Evolutionary conservation across 352 stramenopile species (phyloP).

Genomic region (Pilasporangium apinafurcum): DNA sequence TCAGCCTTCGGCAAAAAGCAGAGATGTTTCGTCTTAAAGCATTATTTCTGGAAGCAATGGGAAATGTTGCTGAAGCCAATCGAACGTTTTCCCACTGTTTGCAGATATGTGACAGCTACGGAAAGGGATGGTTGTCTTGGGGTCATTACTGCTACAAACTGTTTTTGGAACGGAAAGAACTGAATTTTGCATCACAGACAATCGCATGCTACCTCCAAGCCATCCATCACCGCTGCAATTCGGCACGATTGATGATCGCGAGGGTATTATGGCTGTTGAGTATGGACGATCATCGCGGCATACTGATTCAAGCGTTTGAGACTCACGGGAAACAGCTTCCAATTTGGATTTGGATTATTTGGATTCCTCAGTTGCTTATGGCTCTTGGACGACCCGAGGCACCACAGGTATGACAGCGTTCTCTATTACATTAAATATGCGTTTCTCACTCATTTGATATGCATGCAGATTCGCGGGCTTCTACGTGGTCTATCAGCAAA

Average conservation of each 20-base stretch:
- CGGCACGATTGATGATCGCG: slow-evolving; percentile 85
- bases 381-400: slow-evolving; percentile 91
- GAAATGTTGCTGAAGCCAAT: slow-evolving; percentile 75
- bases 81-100: slow-evolving; percentile 89
- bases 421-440: not conserved
- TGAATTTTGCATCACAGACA: slow-evolving; percentile 80
- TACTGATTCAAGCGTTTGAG: slow-evolving; percentile 89
- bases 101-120: slow-evolving; percentile 90
- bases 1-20: slow-evolving; percentile 87
- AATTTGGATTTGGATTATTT: slow-evolving; percentile 99
- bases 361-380: slow-evolving; percentile 97
- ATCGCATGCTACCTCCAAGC: slow-evolving; percentile 93
- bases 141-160: slow-evolving; percentile 88
- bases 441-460: not conserved
- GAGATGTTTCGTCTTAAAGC: slow-evolving; percentile 91
- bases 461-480: slow-evolving; percentile 65
- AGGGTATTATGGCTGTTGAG: slow-evolving; percentile 89
- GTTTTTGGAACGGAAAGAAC: slow-evolving; percentile 71
- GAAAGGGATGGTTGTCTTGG: slow-evolving; percentile 94
- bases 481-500: slow-evolving; percentile 82
- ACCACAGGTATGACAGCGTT: slow-evolving; percentile 33
- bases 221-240: slow-evolving; percentile 88
- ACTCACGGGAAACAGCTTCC: slow-evolving; percentile 91
- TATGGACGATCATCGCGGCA: slow-evolving; percentile 75
- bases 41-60: slow-evolving; percentile 85